Evolutionary conservation across 2,329 filamentous ascomycete genomes (phyloP), one percentile per base, ranked within the genome.

Genomic region (Cercospora canescens): DNA sequence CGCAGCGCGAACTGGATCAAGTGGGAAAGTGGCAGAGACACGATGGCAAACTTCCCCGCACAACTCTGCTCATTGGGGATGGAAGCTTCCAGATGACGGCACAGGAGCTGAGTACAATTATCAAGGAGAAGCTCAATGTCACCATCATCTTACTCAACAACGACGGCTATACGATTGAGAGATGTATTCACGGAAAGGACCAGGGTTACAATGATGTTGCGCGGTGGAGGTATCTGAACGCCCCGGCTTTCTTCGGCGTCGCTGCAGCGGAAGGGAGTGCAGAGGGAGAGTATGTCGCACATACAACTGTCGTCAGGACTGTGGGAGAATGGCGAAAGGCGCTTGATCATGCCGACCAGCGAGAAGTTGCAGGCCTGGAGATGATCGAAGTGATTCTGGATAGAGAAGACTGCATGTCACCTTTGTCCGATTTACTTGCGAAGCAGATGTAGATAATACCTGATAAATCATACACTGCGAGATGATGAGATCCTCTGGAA

Each of bases 81-180:
- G 73, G 77, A 2, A 72, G 76, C 14, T 66, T 82, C 9, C 75
- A 75, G 24, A 74, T 80, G 8, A 91, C 88, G 0, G 87, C 84
- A 0, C 89, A 91, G 72, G 88, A 89, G 68, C 77, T 91, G 3
- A 85, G 85, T 9, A 88, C 87, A 2, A 89, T 90, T 70, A 86
- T 91, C 70, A 73, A 73, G 62, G 70, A 76, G 2, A 72, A 76
- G 11, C 69, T 78, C 16, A 75, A 75, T 6, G 73, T 75, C 2
- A 71, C 81, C 8, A 88, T 68, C 0, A 79, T 79, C 48, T 65
- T 76, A 24, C 81, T 81, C 73, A 68, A 83, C 66, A 84, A 84
- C 62, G 76, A 76, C 0, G 82, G 82, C 3, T 84, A 84, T 68
- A 83, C 81, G 0, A 77, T 83, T 66, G 82, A 84, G 74, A 71